Conservation (phyloP, 768 basidiomycete genomes). For the Heimioporus sp. region DNA sequence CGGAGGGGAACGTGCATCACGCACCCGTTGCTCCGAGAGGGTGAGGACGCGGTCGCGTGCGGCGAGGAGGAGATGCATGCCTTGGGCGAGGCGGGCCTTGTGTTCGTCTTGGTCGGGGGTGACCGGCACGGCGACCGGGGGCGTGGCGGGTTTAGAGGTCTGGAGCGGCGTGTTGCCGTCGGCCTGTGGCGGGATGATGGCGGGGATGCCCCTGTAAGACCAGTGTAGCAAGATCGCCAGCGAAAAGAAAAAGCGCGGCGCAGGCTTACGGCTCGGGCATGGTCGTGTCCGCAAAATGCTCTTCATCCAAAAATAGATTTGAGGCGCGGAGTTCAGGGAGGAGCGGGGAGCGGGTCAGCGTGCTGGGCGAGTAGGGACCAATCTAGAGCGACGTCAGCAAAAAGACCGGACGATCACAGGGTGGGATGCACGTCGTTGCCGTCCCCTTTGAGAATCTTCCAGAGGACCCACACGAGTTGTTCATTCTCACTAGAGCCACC, state of each 20-base stretch:
- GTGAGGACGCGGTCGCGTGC: conserved; percentile 72
- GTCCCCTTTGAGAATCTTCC: conserved; percentile 84
- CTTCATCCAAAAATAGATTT: conserved; percentile 68
- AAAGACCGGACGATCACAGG: not conserved
- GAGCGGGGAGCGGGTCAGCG: conserved; percentile 69
- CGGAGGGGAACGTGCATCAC: not conserved
- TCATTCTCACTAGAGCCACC: conserved; percentile 60
- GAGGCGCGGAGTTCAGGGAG: conserved; percentile 73
- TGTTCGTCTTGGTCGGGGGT: conserved; percentile 52
- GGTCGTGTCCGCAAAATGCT: conserved; percentile 45
- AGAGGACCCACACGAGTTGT: conserved; percentile 82
- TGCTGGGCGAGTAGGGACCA: conserved; percentile 76
- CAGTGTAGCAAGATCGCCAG: conserved; percentile 15
- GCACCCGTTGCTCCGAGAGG: conserved; percentile 72
- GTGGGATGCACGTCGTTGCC: conserved; percentile 62
- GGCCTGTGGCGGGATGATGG: conserved; percentile 6
- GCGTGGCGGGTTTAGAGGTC: not conserved
- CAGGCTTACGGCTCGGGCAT: conserved; percentile 45
- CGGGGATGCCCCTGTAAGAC: conserved; percentile 13
- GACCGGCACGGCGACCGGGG: not conserved
- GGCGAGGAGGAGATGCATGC: conserved; percentile 64
- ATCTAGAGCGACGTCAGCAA: conserved; percentile 46
- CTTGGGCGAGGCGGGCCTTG: conserved; percentile 58
- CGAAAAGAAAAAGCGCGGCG: not conserved
- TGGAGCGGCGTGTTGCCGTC: conserved; percentile 3